Base-by-base conservation (phyloP, 2,329 filamentous ascomycete genomes). In the Epichloe sylvatica region DNA sequence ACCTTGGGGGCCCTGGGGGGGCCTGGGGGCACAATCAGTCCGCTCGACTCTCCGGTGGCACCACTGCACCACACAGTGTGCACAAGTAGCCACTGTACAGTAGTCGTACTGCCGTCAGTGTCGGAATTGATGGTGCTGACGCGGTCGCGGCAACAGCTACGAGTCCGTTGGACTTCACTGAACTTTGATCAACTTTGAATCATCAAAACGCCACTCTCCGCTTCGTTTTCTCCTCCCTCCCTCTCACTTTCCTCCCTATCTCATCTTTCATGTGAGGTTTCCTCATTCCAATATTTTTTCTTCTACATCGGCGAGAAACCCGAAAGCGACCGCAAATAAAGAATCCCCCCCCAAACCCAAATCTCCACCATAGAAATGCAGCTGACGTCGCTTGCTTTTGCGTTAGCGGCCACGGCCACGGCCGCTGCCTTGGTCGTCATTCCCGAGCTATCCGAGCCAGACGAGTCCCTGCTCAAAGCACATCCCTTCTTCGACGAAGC, bases 391-490 rank as follows among this genome's bases (percentile, higher is more conserved):
- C 59, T 68, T 38, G 56, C 57, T 45, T 50, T 67, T 36, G 56
- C 57, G 41, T 51, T 68, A 21, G 65, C 62, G 51, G 64, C 64
- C 25, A 52, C 64, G 37, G 60, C 65, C 23, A 52, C 64, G 40
- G 60, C 65, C 36, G 59, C 63, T 25, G 74, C 77, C 51, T 71
- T 81, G 58, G 67, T 82, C 52, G 57, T 83, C 49, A 70, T 78
- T 35, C 74, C 78, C 51, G 65, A 72, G 57, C 61, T 72, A 50
- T 67, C 68, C 52, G 61, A 65, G 19, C 62, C 67, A 47, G 69
- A 74, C 49, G 62, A 66, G 51, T 64, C 67, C 38, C 59, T 70
- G 56, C 65, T 72, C 62, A 67, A 68, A 49, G 56, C 67, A 25
- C 62, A 70, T 4, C 67, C 68, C 37, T 50, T 67, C 54, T 52